These are phyloP conservation scores for Termitomyces sp. DNA, from an alignment of 768 basidiomycete species.

Conservation along the genomic window DNA sequence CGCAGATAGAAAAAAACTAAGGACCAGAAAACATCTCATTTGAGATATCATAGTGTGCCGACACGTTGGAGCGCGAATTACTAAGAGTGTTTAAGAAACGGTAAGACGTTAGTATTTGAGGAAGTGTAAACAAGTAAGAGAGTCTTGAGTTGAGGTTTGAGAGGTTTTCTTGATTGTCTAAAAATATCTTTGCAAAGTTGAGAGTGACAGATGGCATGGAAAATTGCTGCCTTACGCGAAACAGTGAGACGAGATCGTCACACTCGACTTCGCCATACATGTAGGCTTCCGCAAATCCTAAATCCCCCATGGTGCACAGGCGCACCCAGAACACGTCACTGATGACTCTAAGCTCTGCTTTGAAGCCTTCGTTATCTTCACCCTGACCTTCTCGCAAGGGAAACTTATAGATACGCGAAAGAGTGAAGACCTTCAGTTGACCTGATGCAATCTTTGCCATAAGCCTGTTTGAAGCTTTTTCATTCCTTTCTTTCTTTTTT, in stretches of 20 bases:
- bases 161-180: not conserved
- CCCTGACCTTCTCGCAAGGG: not conserved
- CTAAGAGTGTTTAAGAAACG: constrained; percentile 62
- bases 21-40: constrained; percentile 69
- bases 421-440: not conserved
- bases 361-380: not conserved
- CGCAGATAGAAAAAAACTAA: constrained; percentile 40
- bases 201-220: constrained; percentile 19
- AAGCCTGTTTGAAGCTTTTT: not conserved
- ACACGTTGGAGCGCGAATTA: constrained; percentile 64
- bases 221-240: constrained; percentile 45
- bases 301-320: constrained; percentile 53
- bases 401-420: not conserved
- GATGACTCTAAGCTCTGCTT: constrained; percentile 19
- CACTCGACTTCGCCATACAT: constrained; percentile 77
- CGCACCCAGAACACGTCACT: constrained; percentile 57
- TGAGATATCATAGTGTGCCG: constrained; percentile 75
- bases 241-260: constrained; percentile 58
- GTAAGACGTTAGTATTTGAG: constrained; percentile 24
- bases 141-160: not conserved
- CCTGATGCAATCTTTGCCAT: not conserved
- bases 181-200: not conserved
- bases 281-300: constrained; percentile 73
- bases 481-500: no score
- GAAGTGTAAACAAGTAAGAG: not conserved